phyloP scores from a whole-genome alignment of 257 asterid genomes.

The Lavandula angustifolia region DNA sequence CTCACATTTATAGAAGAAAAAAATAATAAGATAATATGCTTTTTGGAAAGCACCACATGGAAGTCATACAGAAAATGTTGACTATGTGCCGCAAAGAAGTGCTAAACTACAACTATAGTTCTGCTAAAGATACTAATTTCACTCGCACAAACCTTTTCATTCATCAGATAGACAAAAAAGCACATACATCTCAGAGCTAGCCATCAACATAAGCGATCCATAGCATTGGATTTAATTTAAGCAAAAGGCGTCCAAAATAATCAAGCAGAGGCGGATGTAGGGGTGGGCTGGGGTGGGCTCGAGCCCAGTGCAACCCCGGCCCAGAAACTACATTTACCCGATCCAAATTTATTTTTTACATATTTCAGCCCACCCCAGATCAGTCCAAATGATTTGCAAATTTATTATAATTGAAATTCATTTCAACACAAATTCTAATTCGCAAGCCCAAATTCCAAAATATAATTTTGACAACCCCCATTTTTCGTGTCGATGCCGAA shows the following conservation, averaged over 20 bases:
- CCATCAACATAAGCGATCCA: neutral
- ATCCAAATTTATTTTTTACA: too few relatives aligned
- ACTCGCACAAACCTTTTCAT: neutral
- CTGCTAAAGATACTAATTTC: neutral
- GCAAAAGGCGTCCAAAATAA: neutral
- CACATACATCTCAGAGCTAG: neutral
- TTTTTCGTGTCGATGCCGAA: too few relatives aligned
- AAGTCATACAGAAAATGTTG: constrained; percentile 2
- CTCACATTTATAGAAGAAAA: neutral
- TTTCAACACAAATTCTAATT: too few relatives aligned
- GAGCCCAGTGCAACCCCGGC: too few relatives aligned
- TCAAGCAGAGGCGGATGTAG: too few relatives aligned
- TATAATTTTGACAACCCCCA: too few relatives aligned
- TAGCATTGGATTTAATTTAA: neutral
- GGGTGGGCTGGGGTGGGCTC: too few relatives aligned
- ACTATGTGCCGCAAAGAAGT: neutral
- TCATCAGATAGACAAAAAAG: constrained; percentile 8
- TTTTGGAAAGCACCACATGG: neutral
- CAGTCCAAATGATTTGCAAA: too few relatives aligned
- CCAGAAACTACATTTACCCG: too few relatives aligned
- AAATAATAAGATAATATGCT: neutral
- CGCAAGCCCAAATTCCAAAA: too few relatives aligned
- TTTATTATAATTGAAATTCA: too few relatives aligned
- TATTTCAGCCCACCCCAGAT: too few relatives aligned
- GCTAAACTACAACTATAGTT: neutral